Evolutionary conservation across 108 stramenopile species (phyloP).

Genomic region (Nitzschia sp.): DNA sequence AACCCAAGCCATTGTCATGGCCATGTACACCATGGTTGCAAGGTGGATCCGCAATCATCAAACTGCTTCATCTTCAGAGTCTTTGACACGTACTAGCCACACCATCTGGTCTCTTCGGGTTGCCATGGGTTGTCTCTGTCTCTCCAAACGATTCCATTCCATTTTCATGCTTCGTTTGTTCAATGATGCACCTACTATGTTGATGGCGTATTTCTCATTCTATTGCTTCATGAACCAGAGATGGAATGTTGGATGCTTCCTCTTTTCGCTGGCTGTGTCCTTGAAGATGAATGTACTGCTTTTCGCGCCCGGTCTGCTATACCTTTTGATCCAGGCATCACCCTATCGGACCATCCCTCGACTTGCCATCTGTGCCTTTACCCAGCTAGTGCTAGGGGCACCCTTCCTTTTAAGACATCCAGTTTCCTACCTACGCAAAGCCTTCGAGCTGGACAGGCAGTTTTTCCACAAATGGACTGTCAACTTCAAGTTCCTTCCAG

Average conservation of each 20-base stretch:
- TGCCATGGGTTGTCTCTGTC: conserved; percentile 69
- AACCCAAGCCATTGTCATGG: conserved; percentile 62
- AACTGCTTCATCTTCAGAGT: conserved; percentile 4
- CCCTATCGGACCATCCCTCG: conserved; percentile 46
- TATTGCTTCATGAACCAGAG: conserved; percentile 66
- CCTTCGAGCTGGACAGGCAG: conserved; percentile 96
- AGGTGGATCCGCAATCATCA: conserved; percentile 16
- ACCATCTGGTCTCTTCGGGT: conserved; percentile 69
- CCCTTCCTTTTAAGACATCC: conserved; percentile 91
- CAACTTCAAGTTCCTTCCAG: conserved; percentile 90
- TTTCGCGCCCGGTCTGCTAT: conserved; percentile 91
- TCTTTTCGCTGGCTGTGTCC: conserved; percentile 90
- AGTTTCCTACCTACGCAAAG: conserved; percentile 84
- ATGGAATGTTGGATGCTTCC: conserved; percentile 82
- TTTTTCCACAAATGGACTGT: conserved; percentile 97
- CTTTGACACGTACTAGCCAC: conserved; percentile 14
- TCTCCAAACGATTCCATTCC: conserved; percentile 91
- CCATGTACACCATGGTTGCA: conserved; percentile 64
- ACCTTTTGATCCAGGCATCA: conserved; percentile 71
- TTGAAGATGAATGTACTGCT: conserved; percentile 98
- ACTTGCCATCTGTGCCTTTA: conserved; percentile 57
- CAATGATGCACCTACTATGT: conserved; percentile 94
- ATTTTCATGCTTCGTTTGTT: conserved; percentile 95
- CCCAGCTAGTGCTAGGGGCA: conserved; percentile 86
- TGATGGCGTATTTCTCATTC: conserved; percentile 76